Base-by-base conservation (phyloP, 2,329 filamentous ascomycete genomes). In the Apiospora sp. region DNA sequence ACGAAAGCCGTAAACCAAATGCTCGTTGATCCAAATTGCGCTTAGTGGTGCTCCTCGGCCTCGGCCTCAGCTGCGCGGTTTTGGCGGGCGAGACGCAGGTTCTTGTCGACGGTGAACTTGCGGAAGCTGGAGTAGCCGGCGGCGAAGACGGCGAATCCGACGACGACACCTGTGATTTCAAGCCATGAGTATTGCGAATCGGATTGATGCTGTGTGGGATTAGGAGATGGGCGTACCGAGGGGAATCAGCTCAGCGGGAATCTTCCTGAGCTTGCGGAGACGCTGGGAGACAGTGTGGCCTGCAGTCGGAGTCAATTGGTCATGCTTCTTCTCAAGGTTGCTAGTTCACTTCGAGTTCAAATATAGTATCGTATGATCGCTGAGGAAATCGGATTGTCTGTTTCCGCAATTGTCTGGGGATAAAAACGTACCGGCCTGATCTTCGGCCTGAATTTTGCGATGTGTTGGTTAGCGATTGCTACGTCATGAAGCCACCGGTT, bases 251-350 rank as follows among this genome's bases (percentile, higher is more conserved):
- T 99, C 96, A 78, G 94, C 91, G 78, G 96, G 96, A 82, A 98
- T 93, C 86, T 92, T 92, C 90, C 93, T 95, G 81, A 98, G 89
- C 83, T 91, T 92, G 83, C 95, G 93, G 80, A 99, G 89, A 83
- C 96, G 94, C 88, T 98, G 96, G 77, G 96, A 98, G 85, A 98
- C 91, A 80, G 96, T 98, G 88, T 98, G 96, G 83, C 94, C 96
- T 99, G 74, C 43, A n/a, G 19, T n/a, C 37, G 58, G 58, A 64
- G 58, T 64, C 58, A 64, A 64, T 64, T 41, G 58, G 58, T 64
- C 34, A 64, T 41, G 58, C 3, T 24, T n/a, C 19, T n/a, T 41
- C 22, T 41, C 58, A n/a, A 41, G 22, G 30, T 41, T n/a, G 34
- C 58, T 41, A 64, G 30, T 64, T 41, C 58, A 64, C 58, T 41